Evolutionary conservation across 2,329 filamentous ascomycete genomes (phyloP), one percentile per base, ranked within the genome.

Genomic region (Diaporthe citrichinensis): DNA sequence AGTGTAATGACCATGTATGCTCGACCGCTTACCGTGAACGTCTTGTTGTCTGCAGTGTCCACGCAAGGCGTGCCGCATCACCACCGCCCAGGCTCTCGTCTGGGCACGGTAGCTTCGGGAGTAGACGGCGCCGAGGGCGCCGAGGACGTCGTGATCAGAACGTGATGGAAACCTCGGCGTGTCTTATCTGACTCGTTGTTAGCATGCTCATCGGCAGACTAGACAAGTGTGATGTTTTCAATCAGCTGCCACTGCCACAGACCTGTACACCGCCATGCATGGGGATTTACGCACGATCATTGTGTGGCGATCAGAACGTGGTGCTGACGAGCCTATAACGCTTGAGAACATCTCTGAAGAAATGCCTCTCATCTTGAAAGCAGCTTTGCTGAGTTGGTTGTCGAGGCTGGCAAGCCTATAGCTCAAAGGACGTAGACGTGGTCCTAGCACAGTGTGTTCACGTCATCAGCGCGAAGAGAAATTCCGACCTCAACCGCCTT

Each of bases 151-250:
- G 49, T 17, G 15, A 51, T 3, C 12, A 49, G 31, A 23, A n/a
- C 3, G 23, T 28, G 31, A 39, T 10, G 15, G 28, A 25, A 10
- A 23, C 49, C 34, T 31, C 49, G 46, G 34, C 23, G 34, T 53
- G n/a, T 41, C n/a, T 36, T 23, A 39, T 55, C 34, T 69, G 49
- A 41, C 65, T 69, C 65, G 49, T 68, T 12, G 39, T 46, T n/a
- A 25, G 49, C 15, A 55, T 4, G 15, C n/a, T 23, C n/a, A 31
- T 69, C n/a, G 31, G 49, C 34, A 53, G 31, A 69, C n/a, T 1
- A 12, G 36, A 28, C 10, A 8, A 3, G 23, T 25, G 46, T 39
- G 46, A 6, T 53, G 23, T 12, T 25, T 68, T 34, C 23, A 34
- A 9, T 53, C 62, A 39, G 17, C 31, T 53, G 49, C 36, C 12